Conservation (phyloP, 305 asterid genomes). For the Fraxinus platypoda region DNA sequence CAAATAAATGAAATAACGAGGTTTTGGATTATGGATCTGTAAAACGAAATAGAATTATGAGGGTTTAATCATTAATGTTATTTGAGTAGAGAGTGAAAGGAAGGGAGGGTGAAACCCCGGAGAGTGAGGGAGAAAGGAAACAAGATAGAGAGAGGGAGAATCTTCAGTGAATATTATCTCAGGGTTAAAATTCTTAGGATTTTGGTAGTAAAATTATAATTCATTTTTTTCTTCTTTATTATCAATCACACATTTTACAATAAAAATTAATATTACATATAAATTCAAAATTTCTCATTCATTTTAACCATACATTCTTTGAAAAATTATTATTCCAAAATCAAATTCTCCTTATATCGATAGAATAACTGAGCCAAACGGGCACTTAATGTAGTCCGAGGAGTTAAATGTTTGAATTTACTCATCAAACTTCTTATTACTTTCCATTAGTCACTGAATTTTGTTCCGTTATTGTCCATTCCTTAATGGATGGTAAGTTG, state of each 20-base stretch:
- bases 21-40: constrained; percentile 28
- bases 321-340: neutral
- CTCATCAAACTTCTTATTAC: too few relatives aligned
- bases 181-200: neutral
- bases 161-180: constrained; percentile 12
- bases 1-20: constrained; percentile 21
- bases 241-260: too few relatives aligned
- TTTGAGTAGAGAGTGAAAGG: constrained; percentile 8
- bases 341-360: neutral
- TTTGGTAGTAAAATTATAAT: too few relatives aligned
- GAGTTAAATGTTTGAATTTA: neutral
- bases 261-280: too few relatives aligned
- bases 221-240: too few relatives aligned
- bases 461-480: too few relatives aligned
- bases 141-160: constrained; percentile 18
- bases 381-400: neutral
- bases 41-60: constrained; percentile 13
- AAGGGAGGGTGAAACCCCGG: constrained; percentile 31
- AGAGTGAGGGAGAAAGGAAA: constrained; percentile 21
- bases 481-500: too few relatives aligned
- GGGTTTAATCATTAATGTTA: constrained; percentile 14
- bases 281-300: too few relatives aligned
- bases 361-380: neutral
- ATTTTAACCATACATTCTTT: too few relatives aligned
- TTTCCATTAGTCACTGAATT: too few relatives aligned